Base-by-base conservation (phyloP, 1,284 basidiomycete genomes). In the Malassezia dermatis region DNA sequence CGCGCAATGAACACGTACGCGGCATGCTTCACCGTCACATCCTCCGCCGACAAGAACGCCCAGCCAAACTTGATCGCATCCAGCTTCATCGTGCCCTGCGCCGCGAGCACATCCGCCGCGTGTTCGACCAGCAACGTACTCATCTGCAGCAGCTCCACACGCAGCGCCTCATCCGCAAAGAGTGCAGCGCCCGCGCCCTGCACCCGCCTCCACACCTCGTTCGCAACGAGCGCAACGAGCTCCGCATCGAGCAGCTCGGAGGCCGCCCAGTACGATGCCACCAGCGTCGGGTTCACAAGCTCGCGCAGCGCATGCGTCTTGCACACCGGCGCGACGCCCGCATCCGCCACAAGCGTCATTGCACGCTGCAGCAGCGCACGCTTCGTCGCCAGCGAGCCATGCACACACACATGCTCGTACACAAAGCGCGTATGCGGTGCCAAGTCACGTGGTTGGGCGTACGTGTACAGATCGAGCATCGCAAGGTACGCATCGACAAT, bases 51-150 rank as follows among this genome's bases (percentile, higher is more conserved):
- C 65, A 94, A 86, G 66, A 86, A 88, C 68, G 86, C 82, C 90
- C 90, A 96, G 12, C 89, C 88, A 55, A 88, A 88, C 75, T 88
- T 90, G 79, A 98, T 93, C 59, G 96, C 85, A 64, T 94, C 89
- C 75, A 93, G 95, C 75, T 88, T 84, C 37, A 83, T 82, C 48
- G 89, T 85, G 55, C 83, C 83, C 41, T 95, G 80, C 28, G 62
- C 54, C n/a, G 64, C 60, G 35, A 73, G 66, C 27, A 88, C 77
- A 26, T 83, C 78, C 1, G 84, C 81, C 64, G 88, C 90, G 67
- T 86, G 81, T 64, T 93, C 86, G 11, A 98, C 85, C 56, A 99
- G 81, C 42, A 90, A 80, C 0, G 87, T 91, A 1, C 90, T 91
- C 74, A 98, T 79, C 67, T 94, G 86, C 23, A 96, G 79, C 34